These are phyloP conservation scores for Pichia rugopelliculosa DNA, from an alignment of 805 yeast species.

Conservation along the genomic window DNA sequence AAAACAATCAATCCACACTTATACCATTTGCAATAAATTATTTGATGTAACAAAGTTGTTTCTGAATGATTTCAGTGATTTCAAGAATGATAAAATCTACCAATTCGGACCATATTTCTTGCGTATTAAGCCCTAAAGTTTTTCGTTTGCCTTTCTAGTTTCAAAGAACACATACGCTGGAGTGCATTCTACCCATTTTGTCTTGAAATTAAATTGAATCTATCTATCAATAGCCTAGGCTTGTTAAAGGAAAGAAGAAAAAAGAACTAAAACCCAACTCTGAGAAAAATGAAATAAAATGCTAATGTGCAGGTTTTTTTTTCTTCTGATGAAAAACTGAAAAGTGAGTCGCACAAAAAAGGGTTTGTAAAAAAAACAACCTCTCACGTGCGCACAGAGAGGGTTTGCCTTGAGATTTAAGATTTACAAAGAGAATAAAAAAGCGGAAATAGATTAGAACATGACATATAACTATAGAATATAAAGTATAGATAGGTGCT, in stretches of 20 bases:
- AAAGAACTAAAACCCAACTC: not conserved
- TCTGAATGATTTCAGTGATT: not conserved
- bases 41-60: not conserved
- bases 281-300: not conserved
- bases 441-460: not conserved
- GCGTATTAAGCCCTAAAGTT: conserved; percentile 14
- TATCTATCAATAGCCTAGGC: conserved; percentile 10
- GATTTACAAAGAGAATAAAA: not conserved
- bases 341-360: not conserved
- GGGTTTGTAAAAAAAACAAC: not conserved
- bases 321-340: not conserved
- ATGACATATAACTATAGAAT: not conserved
- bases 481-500: not conserved
- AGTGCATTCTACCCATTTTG: conserved; percentile 99
- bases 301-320: not conserved
- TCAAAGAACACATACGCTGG: conserved; percentile 65
- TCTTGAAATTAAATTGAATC: conserved; percentile 15
- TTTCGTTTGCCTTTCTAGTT: conserved; percentile 7
- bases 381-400: not conserved
- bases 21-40: not conserved
- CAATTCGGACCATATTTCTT: conserved; percentile 29
- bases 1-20: not conserved
- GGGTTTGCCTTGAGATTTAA: no score
- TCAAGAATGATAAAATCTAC: conserved; percentile 16
- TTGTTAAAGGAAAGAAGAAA: not conserved